These are phyloP conservation scores for Actinomucor elegans DNA, from an alignment of 371 early-diverging fungal genomes.

Conservation along the genomic window DNA sequence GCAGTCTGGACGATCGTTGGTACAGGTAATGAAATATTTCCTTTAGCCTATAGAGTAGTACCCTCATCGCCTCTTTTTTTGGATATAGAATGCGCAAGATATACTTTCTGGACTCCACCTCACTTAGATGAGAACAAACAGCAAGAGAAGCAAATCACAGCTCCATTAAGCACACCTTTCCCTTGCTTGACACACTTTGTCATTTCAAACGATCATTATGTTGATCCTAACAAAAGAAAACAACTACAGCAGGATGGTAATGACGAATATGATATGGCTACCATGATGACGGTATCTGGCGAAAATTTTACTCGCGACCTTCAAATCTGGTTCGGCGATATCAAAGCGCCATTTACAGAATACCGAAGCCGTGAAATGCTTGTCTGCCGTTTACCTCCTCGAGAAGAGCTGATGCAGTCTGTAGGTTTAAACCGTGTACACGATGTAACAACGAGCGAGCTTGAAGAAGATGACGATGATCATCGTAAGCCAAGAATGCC, in stretches of 20 bases:
- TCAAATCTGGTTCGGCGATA: conserved; percentile 69
- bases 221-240: neutral
- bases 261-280: neutral
- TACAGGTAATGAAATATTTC: conserved; percentile 44
- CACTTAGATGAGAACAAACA: conserved; percentile 10
- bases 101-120: conserved; percentile 65
- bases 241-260: neutral
- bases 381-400: conserved; percentile 30
- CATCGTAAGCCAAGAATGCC: conserved; percentile 4
- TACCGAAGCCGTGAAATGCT: conserved; percentile 39
- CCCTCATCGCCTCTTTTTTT: no score
- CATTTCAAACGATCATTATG: conserved; percentile 3
- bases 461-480: neutral
- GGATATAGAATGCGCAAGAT: conserved; percentile 68
- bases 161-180: conserved; percentile 20
- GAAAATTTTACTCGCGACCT: conserved; percentile 69
- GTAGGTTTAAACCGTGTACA: conserved; percentile 4
- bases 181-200: conserved; percentile 13
- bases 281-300: conserved; percentile 31
- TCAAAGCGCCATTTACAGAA: conserved; percentile 33
- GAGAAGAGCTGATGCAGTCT: conserved; percentile 21
- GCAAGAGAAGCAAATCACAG: conserved; percentile 10
- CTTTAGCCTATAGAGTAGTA: no score
- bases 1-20: conserved; percentile 92
- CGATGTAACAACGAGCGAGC: neutral